Conservation (phyloP, 805 yeast genomes). For the Cyberlindnera veronae region DNA sequence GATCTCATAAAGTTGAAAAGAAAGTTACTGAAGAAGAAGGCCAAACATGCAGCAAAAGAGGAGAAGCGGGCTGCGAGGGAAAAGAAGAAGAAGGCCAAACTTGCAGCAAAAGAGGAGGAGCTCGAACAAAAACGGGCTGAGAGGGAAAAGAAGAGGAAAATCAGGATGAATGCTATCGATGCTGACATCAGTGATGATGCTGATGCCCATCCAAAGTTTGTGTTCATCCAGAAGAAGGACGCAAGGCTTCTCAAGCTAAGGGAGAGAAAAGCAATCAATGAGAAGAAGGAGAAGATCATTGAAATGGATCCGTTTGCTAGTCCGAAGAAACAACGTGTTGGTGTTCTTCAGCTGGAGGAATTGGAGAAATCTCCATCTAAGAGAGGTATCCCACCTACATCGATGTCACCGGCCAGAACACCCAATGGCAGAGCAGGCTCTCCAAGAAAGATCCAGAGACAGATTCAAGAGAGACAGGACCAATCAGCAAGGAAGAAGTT, state of each 20-base stretch:
- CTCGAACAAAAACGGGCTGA: background rate
- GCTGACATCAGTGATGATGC: background rate
- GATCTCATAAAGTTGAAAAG: too few species aligned
- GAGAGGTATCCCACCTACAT: constrained; percentile 28
- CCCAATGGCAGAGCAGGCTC: constrained; percentile 46
- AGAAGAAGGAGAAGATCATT: constrained; percentile 8
- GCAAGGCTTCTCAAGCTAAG: constrained; percentile 5
- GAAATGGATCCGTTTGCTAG: constrained; percentile 26
- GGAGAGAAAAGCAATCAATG: constrained; percentile 3
- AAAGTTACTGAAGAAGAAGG: too few species aligned
- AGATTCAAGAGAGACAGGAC: constrained; percentile 28
- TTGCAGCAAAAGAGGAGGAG: background rate
- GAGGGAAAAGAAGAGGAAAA: background rate
- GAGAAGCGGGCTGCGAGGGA: background rate
- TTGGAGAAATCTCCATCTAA: constrained; percentile 29
- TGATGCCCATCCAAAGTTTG: constrained; percentile 6
- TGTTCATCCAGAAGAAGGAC: constrained; percentile 4
- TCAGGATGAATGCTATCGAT: background rate
- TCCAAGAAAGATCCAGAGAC: constrained; percentile 39
- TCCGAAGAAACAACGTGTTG: constrained; percentile 28
- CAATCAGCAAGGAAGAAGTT: constrained; percentile 50
- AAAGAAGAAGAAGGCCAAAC: background rate
- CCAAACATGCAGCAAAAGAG: too few species aligned
- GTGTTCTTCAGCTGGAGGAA: constrained; percentile 21
- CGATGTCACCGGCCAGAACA: constrained; percentile 27